phyloP scores from a whole-genome alignment of 768 basidiomycete genomes.

The Suillus ampliporus region DNA sequence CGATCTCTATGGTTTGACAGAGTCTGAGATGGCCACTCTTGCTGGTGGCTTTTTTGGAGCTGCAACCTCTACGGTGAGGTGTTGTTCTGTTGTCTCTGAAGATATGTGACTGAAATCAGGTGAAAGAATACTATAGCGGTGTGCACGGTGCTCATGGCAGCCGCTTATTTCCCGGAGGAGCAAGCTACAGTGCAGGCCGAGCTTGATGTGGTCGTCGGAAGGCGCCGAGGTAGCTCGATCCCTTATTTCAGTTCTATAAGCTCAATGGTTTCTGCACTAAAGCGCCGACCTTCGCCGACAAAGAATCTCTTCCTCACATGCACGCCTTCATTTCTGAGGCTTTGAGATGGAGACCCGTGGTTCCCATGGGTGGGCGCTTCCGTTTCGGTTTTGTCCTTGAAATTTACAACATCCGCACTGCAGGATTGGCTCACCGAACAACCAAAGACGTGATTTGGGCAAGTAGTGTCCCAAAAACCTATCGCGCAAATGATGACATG shows the following conservation, averaged over 20 bases:
- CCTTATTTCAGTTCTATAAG: neutral
- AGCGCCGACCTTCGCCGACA: conserved; percentile 17
- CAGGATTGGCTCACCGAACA: conserved; percentile 3
- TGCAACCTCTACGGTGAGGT: conserved; percentile 53
- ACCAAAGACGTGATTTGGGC: conserved; percentile 8
- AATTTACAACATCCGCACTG: neutral
- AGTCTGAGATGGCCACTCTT: conserved; percentile 59
- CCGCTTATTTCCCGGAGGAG: conserved; percentile 53
- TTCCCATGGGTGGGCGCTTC: conserved; percentile 31
- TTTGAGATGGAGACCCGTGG: conserved; percentile 40
- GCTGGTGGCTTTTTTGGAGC: conserved; percentile 65
- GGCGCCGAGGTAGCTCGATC: conserved; percentile 26
- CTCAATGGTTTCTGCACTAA: neutral
- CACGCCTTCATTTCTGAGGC: conserved; percentile 43
- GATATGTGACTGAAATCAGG: neutral
- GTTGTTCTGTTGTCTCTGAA: neutral
- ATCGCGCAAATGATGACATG: neutral
- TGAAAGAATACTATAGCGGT: conserved; percentile 53
- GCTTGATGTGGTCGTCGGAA: conserved; percentile 53
- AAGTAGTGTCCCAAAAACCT: neutral
- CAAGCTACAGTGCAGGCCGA: conserved; percentile 55
- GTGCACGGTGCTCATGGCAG: conserved; percentile 53
- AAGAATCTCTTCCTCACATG: conserved; percentile 38
- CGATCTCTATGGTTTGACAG: conserved; percentile 52
- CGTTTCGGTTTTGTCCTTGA: too few species aligned